Evolutionary conservation across 2,329 filamentous ascomycete species (phyloP).

Genomic region (Cordyceps fumosorosea): DNA sequence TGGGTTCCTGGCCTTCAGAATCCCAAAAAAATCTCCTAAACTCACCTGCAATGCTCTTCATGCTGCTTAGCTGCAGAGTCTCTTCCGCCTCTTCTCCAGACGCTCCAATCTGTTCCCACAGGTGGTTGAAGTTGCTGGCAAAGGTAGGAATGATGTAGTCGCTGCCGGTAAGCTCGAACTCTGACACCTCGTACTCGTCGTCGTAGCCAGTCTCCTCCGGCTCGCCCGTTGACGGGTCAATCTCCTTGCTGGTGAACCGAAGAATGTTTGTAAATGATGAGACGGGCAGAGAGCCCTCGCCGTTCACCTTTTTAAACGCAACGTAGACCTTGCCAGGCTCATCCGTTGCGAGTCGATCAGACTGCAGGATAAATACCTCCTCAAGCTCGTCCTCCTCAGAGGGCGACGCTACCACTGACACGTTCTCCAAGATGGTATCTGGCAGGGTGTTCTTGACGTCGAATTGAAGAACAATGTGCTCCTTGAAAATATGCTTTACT

Average conservation of each 20-base stretch:
- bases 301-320: slow-evolving; percentile 78
- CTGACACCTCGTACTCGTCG: slow-evolving; percentile 94
- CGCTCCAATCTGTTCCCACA: slow-evolving; percentile 92
- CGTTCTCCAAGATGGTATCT: slow-evolving; percentile 83
- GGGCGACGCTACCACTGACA: slow-evolving; percentile 74
- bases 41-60: slow-evolving; percentile 89
- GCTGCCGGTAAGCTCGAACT: slow-evolving; percentile 82
- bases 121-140: slow-evolving; percentile 87
- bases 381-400: slow-evolving; percentile 76
- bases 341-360: slow-evolving; percentile 72
- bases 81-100: slow-evolving; percentile 84
- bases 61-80: slow-evolving; percentile 77
- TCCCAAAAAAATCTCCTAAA: slow-evolving; percentile 16
- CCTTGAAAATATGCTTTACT: slow-evolving; percentile 97
- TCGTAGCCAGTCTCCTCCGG: slow-evolving; percentile 91
- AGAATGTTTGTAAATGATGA: slow-evolving; percentile 85
- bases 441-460: slow-evolving; percentile 96
- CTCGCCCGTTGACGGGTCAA: slow-evolving; percentile 88
- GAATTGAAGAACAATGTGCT: slow-evolving; percentile 92
- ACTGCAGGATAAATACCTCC: slow-evolving; percentile 91
- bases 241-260: slow-evolving; percentile 97
- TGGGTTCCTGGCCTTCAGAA: not conserved
- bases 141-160: slow-evolving; percentile 94
- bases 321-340: slow-evolving; percentile 93
- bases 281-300: slow-evolving; percentile 69